Conservation (phyloP, 768 basidiomycete genomes). For the Mycena albidolilacea region DNA sequence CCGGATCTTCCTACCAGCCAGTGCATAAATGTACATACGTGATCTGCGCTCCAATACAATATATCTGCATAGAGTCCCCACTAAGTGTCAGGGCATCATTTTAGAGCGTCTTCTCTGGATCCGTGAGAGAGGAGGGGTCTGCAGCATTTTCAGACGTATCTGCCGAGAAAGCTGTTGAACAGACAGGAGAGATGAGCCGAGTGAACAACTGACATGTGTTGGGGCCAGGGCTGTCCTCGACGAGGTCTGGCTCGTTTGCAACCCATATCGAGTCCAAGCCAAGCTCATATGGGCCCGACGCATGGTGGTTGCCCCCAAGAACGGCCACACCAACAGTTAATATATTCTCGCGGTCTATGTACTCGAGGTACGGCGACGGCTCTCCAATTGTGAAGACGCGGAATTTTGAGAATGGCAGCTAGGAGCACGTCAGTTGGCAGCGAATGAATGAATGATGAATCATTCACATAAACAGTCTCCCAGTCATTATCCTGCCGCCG, state of each 20-base stretch:
- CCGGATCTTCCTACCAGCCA: conserved; percentile 27
- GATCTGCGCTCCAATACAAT: conserved; percentile 26
- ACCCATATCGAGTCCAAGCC: conserved; percentile 86
- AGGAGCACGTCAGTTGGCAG: conserved; percentile 34
- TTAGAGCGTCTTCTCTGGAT: conserved; percentile 20
- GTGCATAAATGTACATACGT: conserved; percentile 31
- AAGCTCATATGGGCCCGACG: conserved; percentile 84
- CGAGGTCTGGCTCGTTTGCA: conserved; percentile 81
- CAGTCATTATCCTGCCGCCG: conserved; percentile 74
- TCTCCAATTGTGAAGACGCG: conserved; percentile 83
- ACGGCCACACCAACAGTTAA: conserved; percentile 90
- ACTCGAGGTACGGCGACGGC: conserved; percentile 76
- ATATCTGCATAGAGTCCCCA: conserved; percentile 24
- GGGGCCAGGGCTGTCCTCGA: conserved; percentile 45
- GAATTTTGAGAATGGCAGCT: conserved; percentile 89
- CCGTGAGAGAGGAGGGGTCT: conserved; percentile 9
- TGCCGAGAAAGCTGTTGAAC: conserved; percentile 22
- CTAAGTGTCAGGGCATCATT: background rate
- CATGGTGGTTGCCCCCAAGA: conserved; percentile 85
- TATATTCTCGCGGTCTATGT: conserved; percentile 82
- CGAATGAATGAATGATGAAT: conserved; percentile 32
- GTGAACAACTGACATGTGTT: conserved; percentile 31
- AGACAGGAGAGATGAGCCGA: background rate
- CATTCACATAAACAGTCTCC: conserved; percentile 86
- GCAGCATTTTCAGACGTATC: background rate